Evolutionary conservation across 164 flowering plant species (phyloP).

Genomic region (Chimonanthus salicifolius): DNA sequence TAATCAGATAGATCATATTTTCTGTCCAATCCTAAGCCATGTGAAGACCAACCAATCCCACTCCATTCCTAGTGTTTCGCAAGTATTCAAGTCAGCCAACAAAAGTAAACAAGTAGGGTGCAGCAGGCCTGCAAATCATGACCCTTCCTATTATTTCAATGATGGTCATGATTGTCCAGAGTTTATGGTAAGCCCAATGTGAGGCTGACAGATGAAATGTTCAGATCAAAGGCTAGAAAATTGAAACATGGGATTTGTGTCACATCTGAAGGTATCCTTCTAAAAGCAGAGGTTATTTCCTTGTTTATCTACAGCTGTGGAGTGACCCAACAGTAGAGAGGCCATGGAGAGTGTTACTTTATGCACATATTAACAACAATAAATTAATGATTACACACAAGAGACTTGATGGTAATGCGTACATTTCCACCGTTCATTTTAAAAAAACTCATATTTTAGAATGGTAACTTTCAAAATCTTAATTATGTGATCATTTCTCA

Average conservation of each 20-base stretch:
- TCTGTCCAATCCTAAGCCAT: too few species aligned
- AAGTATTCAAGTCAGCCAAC: too few species aligned
- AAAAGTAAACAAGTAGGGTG: too few species aligned
- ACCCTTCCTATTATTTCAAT: not conserved
- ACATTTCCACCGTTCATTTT: too few species aligned
- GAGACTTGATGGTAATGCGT: too few species aligned
- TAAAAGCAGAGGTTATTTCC: not conserved
- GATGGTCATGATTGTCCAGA: not conserved
- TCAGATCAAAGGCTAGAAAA: not conserved
- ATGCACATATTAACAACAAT: not conserved
- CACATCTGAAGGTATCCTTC: not conserved
- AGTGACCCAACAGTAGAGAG: not conserved
- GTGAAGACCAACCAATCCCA: too few species aligned
- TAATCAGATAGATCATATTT: too few species aligned
- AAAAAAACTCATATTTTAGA: too few species aligned
- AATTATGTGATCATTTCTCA: too few species aligned
- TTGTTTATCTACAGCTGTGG: not conserved
- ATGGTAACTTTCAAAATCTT: too few species aligned
- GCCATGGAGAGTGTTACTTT: not conserved
- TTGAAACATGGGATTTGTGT: not conserved
- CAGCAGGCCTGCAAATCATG: not conserved
- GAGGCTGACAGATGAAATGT: not conserved
- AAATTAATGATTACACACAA: too few species aligned
- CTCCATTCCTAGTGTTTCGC: too few species aligned
- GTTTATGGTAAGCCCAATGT: not conserved